Percentiles rank a stretch among this genome's conserved stretches.
phyloP scores from a whole-genome alignment of 805 yeast genomes.

The Saturnispora quitensis region DNA sequence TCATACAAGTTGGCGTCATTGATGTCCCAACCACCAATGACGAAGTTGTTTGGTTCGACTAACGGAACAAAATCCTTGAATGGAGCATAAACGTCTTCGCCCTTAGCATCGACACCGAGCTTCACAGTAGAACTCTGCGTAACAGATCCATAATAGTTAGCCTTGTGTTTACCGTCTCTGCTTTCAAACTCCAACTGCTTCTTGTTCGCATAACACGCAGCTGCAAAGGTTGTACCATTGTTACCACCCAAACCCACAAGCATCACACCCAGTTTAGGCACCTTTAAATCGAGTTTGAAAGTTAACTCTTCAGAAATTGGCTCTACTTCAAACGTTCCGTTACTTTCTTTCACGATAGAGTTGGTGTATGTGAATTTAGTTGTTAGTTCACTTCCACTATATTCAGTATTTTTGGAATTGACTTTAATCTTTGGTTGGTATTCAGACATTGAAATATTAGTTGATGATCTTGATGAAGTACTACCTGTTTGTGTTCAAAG shows the following conservation, averaged over 20 bases:
- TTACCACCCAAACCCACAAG: constrained; percentile 95
- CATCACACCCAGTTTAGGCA: constrained; percentile 82
- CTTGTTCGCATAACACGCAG: constrained; percentile 79
- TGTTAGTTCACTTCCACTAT: constrained; percentile 41
- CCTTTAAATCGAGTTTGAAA: constrained; percentile 73
- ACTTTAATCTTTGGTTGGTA: constrained; percentile 41
- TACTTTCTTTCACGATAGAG: constrained; percentile 54
- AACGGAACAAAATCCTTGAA: constrained; percentile 84
- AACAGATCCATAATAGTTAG: constrained; percentile 88
- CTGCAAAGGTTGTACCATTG: constrained; percentile 87
- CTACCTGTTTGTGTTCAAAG: not conserved
- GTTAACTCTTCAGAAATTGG: constrained; percentile 69
- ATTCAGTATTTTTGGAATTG: constrained; percentile 42
- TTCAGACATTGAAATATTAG: constrained; percentile 5
- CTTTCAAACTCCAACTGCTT: constrained; percentile 69
- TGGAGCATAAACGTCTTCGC: constrained; percentile 86
- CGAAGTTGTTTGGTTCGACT: constrained; percentile 82
- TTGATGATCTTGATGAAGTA: not conserved
- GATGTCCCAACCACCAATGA: constrained; percentile 94
- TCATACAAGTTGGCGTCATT: constrained; percentile 57
- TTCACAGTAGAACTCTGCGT: constrained; percentile 88
- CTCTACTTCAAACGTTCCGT: constrained; percentile 55
- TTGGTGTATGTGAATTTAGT: constrained; percentile 67
- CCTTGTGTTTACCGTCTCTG: constrained; percentile 62
- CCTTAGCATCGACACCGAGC: constrained; percentile 74